These are phyloP conservation scores for Poa annua DNA, from an alignment of 176 grass and related monocot genomes.

Conservation along the genomic window DNA sequence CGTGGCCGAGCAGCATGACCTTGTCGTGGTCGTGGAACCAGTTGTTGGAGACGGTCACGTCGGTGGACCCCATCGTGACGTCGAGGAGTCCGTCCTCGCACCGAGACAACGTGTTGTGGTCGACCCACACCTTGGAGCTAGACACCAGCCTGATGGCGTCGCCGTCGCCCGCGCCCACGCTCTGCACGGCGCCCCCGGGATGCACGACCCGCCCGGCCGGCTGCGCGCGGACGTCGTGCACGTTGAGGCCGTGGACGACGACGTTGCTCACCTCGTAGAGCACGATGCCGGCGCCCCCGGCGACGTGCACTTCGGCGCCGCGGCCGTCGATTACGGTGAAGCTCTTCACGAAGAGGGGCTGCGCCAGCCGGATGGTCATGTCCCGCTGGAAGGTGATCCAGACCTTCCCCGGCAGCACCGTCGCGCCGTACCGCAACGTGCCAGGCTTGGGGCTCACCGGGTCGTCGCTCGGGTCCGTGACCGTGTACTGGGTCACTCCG, in stretches of 20 bases:
- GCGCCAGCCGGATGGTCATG: constrained; percentile 75
- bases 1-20: constrained; percentile 90
- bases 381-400: constrained; percentile 76
- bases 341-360: constrained; percentile 72
- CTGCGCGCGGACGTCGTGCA: constrained; percentile 54
- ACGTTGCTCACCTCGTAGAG: constrained; percentile 61
- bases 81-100: constrained; percentile 78
- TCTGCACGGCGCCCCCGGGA: constrained; percentile 45
- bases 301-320: constrained; percentile 72
- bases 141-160: constrained; percentile 69
- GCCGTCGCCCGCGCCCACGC: constrained; percentile 44
- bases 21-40: constrained; percentile 92
- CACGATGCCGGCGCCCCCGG: constrained; percentile 67
- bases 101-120: constrained; percentile 76
- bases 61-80: constrained; percentile 68
- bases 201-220: constrained; percentile 23
- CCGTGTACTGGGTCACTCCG: constrained; percentile 49
- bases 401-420: constrained; percentile 66
- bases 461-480: constrained; percentile 74
- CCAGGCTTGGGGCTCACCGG: constrained; percentile 55
- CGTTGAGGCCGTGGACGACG: constrained; percentile 75
- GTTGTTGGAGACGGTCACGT: constrained; percentile 86
- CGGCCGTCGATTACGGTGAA: constrained; percentile 89
- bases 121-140: constrained; percentile 77
- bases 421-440: constrained; percentile 83